Evolutionary conservation across 768 basidiomycete species (phyloP), one percentile per base, ranked within the genome.

Genomic region (Pulveroboletus sp.): DNA sequence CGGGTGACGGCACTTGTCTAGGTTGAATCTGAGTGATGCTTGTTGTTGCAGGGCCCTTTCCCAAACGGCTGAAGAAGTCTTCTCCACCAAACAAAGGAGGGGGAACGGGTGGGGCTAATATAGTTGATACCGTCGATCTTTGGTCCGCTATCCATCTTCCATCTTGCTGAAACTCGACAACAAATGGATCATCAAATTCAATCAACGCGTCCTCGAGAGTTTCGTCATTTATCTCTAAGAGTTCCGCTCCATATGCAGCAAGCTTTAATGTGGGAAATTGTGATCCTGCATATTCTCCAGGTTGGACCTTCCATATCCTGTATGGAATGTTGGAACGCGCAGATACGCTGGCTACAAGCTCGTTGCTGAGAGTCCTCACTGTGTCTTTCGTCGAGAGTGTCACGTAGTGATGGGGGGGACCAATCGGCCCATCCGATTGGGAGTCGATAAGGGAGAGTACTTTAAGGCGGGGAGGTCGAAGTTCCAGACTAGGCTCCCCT

Each of bases 141-240:
- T 51, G 60, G 40, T 80, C 76, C 3, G 78, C 70, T 18, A 83
- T 60, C 88, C 88, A 92, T 15, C 71, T 71, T 38, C 74, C 77
- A n/a, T 72, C 59, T 32, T 69, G 62, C 59, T 81, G 79, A 61
- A 85, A 78, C 58, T 96, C 93, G n/a, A 93, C 79, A 1, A 83
- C 80, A 66, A 93, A 85, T 1, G 75, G 71, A 60, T 93, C 89
- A 24, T 79, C 83, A 3, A 74, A 71, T 50, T 80, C 71, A 27
- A 88, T 71, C 37, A 74, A 66, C 3, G 74, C 76, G 24, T 86
- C 85, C 41, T 81, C 82, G 12, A 89, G 66, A 0, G 76, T 77
- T 56, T 71, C 74, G 39, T 75, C 65, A 43, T 68, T 74, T 51
- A 56, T 56, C 31, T 72, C 71, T 7, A 83, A 55, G 36, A 82